These are phyloP conservation scores for Lactarius indigo DNA, from an alignment of 768 basidiomycete species.

Conservation along the genomic window DNA sequence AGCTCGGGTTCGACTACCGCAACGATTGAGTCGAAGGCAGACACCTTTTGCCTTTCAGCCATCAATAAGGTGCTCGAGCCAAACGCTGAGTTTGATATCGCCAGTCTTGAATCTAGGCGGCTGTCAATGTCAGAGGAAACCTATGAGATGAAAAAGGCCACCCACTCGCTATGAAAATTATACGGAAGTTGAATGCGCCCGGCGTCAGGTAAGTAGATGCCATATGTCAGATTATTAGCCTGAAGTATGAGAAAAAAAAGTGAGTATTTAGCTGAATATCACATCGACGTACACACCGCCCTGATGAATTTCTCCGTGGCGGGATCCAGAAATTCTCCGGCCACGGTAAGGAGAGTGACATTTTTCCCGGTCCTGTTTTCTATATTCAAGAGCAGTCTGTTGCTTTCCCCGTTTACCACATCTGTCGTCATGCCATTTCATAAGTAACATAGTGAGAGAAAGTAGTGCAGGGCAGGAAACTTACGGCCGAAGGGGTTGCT, in stretches of 20 bases:
- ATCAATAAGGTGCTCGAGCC: conserved; percentile 67
- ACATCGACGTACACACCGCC: conserved; percentile 50
- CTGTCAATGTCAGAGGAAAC: conserved; percentile 1
- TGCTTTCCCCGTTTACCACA: conserved; percentile 80
- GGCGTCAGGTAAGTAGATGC: conserved; percentile 49
- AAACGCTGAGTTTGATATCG: conserved; percentile 58
- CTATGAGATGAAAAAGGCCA: conserved; percentile 18
- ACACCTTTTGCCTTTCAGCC: conserved; percentile 55
- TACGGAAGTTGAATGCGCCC: conserved; percentile 66
- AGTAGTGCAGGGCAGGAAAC: conserved; percentile 32
- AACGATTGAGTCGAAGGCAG: conserved; percentile 72
- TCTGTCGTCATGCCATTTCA: conserved; percentile 41
- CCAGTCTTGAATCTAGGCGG: conserved; percentile 13
- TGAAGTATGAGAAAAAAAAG: conserved; percentile 30
- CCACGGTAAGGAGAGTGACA: conserved; percentile 59
- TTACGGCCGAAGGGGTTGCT: conserved; percentile 73
- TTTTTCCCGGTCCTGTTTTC: conserved; percentile 77
- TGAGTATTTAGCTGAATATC: conserved; percentile 2
- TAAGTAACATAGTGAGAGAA: not conserved
- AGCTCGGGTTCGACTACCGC: conserved; percentile 76
- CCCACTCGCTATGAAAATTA: conserved; percentile 79
- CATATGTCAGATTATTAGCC: conserved; percentile 57
- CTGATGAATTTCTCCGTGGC: conserved; percentile 62
- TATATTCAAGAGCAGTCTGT: conserved; percentile 57
- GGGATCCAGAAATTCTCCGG: conserved; percentile 65